A percentile compares a stretch with the other conserved stretches of the same genome.
phyloP scores from a whole-genome alignment of 83 land plant genomes.

The Thuja plicata region DNA sequence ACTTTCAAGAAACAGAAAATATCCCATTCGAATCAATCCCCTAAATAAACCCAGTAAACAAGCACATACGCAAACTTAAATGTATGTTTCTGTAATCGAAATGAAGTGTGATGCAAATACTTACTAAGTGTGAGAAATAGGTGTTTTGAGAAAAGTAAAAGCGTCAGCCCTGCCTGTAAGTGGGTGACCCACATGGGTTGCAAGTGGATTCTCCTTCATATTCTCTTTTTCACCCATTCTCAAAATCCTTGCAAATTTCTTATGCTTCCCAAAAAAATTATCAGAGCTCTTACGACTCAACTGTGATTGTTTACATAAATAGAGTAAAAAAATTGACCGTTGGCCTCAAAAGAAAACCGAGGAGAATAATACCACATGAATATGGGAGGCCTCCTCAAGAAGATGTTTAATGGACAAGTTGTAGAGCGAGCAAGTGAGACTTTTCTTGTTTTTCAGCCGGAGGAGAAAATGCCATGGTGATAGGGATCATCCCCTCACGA shows the following conservation, averaged over 20 bases:
- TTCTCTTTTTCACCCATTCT: not conserved
- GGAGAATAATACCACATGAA: too few species aligned
- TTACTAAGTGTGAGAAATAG: conserved; percentile 5
- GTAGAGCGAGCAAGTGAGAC: too few species aligned
- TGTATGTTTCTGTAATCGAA: not conserved
- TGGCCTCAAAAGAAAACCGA: too few species aligned
- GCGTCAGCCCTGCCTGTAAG: not conserved
- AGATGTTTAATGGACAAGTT: too few species aligned
- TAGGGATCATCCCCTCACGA: too few species aligned
- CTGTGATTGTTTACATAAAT: too few species aligned
- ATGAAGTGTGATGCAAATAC: not conserved
- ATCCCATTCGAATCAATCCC: not conserved
- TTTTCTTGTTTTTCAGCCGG: too few species aligned
- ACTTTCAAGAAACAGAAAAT: not conserved
- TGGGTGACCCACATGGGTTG: not conserved
- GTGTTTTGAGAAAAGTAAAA: not conserved
- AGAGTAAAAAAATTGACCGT: too few species aligned
- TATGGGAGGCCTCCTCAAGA: too few species aligned
- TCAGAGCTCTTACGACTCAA: not conserved
- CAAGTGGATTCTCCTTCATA: not conserved
- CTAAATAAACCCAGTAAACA: not conserved
- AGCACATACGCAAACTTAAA: not conserved
- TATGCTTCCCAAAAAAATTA: not conserved
- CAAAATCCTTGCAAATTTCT: not conserved
- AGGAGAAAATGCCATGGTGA: too few species aligned